Conservation (phyloP, 116 monocot genomes). For the Phalaenopsis hybrid region DNA sequence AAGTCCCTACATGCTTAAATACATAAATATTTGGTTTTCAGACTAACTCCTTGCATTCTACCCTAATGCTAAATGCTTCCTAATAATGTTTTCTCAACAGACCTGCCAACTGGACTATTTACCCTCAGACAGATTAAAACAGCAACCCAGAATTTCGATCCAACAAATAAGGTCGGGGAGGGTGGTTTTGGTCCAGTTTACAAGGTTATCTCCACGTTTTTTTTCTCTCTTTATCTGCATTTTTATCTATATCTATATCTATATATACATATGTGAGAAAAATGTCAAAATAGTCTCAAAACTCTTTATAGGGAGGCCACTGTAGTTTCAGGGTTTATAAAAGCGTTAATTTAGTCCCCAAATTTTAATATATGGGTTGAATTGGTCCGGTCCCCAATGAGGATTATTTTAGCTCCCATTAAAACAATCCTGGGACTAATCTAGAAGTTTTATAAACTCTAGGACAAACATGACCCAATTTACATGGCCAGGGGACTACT, state of each 20-base stretch:
- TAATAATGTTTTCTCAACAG: conserved; percentile 18
- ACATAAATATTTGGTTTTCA: background rate
- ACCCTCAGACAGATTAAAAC: conserved; percentile 65
- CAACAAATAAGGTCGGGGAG: conserved; percentile 73
- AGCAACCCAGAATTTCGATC: conserved; percentile 69
- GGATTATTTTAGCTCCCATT: no score
- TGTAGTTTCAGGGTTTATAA: no score
- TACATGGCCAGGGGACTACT: no score
- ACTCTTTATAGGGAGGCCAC: no score
- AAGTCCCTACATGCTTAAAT: background rate
- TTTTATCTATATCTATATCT: background rate
- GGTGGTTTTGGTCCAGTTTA: conserved; percentile 91
- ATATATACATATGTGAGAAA: no score
- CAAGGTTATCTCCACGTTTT: conserved; percentile 39
- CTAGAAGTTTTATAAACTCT: no score
- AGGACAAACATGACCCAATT: no score
- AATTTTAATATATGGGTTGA: no score
- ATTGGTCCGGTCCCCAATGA: no score
- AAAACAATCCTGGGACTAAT: no score
- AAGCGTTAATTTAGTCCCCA: no score
- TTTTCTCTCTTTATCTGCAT: background rate
- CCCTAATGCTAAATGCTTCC: background rate
- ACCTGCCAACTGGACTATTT: conserved; percentile 66
- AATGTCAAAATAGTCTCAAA: no score
- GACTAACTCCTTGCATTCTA: background rate